These are phyloP conservation scores for Epichloe gansuensis DNA, from an alignment of 2,329 filamentous ascomycete genomes.

Conservation along the genomic window DNA sequence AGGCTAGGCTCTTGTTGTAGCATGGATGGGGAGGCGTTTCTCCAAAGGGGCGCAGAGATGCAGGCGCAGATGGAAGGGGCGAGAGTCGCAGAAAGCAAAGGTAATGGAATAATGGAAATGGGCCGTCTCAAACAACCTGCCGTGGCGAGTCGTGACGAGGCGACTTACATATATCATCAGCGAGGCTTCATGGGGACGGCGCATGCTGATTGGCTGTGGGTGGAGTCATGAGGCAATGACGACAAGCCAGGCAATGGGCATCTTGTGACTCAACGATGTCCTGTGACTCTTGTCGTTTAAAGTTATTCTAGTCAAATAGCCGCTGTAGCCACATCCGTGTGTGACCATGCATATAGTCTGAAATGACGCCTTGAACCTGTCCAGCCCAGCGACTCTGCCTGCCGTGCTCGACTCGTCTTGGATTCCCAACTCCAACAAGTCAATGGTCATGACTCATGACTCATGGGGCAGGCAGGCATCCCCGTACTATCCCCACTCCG, in stretches of 20 bases:
- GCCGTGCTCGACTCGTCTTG: too few relatives aligned
- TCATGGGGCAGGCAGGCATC: too few relatives aligned
- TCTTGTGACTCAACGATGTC: neutral
- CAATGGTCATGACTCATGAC: too few relatives aligned
- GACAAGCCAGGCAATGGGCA: neutral
- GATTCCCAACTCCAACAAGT: too few relatives aligned
- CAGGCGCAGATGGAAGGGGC: neutral
- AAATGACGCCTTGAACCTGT: too few relatives aligned
- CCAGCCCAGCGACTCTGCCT: too few relatives aligned
- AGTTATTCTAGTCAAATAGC: too few relatives aligned
- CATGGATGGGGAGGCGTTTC: neutral
- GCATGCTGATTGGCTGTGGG: constrained; percentile 11
- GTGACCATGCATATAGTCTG: too few relatives aligned
- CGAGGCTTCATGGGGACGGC: neutral
- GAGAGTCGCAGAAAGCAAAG: neutral
- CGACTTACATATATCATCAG: constrained; percentile 2
- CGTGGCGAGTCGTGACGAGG: neutral
- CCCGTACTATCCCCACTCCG: too few relatives aligned
- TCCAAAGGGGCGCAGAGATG: neutral
- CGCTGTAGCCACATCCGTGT: too few relatives aligned
- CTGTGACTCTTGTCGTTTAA: too few relatives aligned
- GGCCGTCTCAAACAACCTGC: neutral
- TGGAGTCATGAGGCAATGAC: constrained; percentile 12
- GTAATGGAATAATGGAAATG: neutral
- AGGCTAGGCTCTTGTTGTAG: neutral